Conservation (phyloP, 2,329 filamentous ascomycete species). For the Furcasterigmium sp. region DNA sequence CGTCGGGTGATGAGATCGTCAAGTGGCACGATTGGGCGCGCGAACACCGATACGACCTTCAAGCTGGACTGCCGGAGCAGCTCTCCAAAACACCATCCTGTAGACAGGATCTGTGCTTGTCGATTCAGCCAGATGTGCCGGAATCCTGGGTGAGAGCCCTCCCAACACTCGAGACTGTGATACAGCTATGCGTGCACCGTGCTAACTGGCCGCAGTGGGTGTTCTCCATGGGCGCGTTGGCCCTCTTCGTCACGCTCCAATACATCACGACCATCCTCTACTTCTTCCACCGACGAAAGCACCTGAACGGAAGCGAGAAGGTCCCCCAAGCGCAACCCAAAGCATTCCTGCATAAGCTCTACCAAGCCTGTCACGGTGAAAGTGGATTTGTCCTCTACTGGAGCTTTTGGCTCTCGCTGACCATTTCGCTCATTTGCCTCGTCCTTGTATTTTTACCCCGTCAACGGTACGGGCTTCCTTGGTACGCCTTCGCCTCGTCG, state of each 20-base stretch:
- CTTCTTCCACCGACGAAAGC: not conserved
- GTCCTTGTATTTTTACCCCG: conserved; percentile 1
- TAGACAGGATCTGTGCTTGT: conserved; percentile 2
- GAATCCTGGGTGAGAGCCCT: not conserved
- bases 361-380: no score
- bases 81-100: not conserved
- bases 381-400: no score
- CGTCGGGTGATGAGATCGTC: not conserved
- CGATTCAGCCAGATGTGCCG: conserved; percentile 3
- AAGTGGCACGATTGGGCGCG: conserved; percentile 10
- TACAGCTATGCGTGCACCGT: not conserved
- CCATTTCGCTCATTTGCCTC: not conserved
- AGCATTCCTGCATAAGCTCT: no score
- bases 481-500: conserved; percentile 6
- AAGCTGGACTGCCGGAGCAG: not conserved
- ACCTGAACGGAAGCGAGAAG: not conserved
- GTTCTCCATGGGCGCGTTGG: conserved; percentile 2
- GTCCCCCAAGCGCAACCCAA: no score
- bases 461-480: not conserved
- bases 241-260: conserved; percentile 5
- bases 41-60: not conserved
- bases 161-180: not conserved
- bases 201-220: not conserved
- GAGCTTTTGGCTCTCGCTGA: no score
- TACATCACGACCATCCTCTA: not conserved